phyloP scores from a whole-genome alignment of 108 stramenopile species.

The Epipyxis sp. region DNA sequence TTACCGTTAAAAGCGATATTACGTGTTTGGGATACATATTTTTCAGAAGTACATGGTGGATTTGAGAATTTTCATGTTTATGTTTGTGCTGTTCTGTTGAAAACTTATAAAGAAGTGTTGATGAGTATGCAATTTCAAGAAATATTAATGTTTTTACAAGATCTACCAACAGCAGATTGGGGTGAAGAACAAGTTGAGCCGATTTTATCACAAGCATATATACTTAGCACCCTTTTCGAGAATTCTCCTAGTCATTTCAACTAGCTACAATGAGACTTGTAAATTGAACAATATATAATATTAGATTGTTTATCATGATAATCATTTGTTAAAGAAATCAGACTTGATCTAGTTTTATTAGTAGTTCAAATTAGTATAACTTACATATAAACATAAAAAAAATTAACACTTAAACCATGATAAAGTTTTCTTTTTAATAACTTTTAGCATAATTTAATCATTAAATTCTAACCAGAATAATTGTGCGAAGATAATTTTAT shows the following conservation, averaged over 20 bases:
- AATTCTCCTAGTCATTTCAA: slow-evolving; percentile 34
- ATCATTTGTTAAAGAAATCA: no score
- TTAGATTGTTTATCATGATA: no score
- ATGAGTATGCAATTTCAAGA: slow-evolving; percentile 84
- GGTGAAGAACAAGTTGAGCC: slow-evolving; percentile 53
- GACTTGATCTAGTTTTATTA: no score
- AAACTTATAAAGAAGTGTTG: slow-evolving; percentile 78
- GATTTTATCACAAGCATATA: slow-evolving; percentile 56
- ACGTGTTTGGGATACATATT: slow-evolving; percentile 89
- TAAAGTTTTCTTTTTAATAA: no score
- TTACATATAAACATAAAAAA: no score
- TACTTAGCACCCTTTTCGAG: slow-evolving; percentile 49
- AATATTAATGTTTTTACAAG: slow-evolving; percentile 87
- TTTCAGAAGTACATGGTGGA: slow-evolving; percentile 68
- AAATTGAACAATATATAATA: no score
- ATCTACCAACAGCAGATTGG: slow-evolving; percentile 51
- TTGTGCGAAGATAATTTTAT: no score
- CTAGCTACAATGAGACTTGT: no score
- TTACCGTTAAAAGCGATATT: slow-evolving; percentile 71
- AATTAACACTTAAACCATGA: no score
- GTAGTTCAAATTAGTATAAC: no score
- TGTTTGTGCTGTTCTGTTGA: slow-evolving; percentile 92
- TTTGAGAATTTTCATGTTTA: slow-evolving; percentile 97
- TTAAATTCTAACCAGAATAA: no score
- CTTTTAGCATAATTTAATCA: no score